phyloP scores from a whole-genome alignment of 345 rosid genomes.

The Citrus inodora region DNA sequence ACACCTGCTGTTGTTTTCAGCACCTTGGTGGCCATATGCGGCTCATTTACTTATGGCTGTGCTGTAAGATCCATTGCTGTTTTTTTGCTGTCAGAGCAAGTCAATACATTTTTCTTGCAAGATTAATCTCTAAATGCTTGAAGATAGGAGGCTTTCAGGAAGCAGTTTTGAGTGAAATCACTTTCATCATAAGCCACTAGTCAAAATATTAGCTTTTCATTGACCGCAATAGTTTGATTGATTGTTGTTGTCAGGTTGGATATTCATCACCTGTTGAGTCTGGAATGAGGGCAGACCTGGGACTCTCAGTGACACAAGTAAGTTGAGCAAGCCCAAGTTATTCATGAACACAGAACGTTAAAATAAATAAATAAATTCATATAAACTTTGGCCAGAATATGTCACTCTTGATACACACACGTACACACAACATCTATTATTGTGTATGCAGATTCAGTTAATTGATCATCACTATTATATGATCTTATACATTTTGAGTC shows the following conservation, averaged over 20 bases:
- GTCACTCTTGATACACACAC: too few species aligned
- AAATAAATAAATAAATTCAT: too few species aligned
- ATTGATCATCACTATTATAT: not conserved
- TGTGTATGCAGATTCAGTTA: too few species aligned
- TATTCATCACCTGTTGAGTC: slow-evolving; percentile 71
- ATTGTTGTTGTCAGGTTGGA: slow-evolving; percentile 34
- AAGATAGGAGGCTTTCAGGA: not conserved
- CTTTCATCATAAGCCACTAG: not conserved
- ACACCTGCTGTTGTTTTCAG: slow-evolving; percentile 30
- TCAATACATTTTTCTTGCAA: too few species aligned
- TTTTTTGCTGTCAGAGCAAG: too few species aligned
- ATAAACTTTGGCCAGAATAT: not conserved
- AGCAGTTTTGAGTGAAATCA: not conserved
- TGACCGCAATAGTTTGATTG: not conserved
- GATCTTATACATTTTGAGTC: too few species aligned
- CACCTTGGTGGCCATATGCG: slow-evolving; percentile 42
- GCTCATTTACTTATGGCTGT: slow-evolving; percentile 37
- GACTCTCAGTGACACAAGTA: slow-evolving; percentile 46
- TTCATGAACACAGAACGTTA: too few species aligned
- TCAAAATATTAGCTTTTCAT: not conserved
- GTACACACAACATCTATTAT: too few species aligned
- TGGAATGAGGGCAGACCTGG: slow-evolving; percentile 60
- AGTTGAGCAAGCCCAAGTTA: not conserved
- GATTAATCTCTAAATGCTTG: not conserved
- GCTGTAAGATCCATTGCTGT: slow-evolving; percentile 27